Base-by-base conservation (phyloP, 495 filamentous ascomycete genomes). In the Podospora conica region DNA sequence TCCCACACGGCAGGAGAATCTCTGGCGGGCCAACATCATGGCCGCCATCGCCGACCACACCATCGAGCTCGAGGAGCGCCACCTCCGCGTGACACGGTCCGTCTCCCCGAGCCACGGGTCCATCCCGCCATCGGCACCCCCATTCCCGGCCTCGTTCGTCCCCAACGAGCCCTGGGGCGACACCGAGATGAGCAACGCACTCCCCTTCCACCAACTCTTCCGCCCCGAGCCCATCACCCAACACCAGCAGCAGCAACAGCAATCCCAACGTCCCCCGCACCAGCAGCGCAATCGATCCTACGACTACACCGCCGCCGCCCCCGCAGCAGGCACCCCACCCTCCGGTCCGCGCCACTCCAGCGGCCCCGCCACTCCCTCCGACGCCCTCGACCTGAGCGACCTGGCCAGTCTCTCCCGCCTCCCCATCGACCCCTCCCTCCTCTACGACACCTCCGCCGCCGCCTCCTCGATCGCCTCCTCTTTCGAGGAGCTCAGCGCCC, bases 21-120 rank as follows among this genome's bases (percentile, higher is more conserved):
- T 81, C 3, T 80, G 78, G 78, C 76, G 78, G 9, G 68, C 72
- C 15, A 73, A 71, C 33, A 68, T 71, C 1, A 77, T 79, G 75
- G 73, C 76, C 3, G 63, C 71, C 40, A 75, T 76, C 28, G 74
- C 74, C 3, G 71, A 75, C 55, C 68, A 71, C 22, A 72, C 69
- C 2, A 75, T 76, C 57, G 68, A 63, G 23, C 54, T 76, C 3
- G 74, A 76, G 66, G 74, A 76, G 65, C 70, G 69, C 65, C 73
- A 74, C 29, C n/a, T 76, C 48, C 53, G 59, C 12, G 11, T 21
- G 66, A 10, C 55, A 64, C 9, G 56, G 25, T 11, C 64, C 60
- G 53, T 66, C 60, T 12, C 74, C 40, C 22, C 58, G 61, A 7
- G 55, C 54, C 21, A 67, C 69, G 12, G 63, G 68, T 25, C 70